Evolutionary conservation across 2,329 filamentous ascomycete species (phyloP).

Genomic region (Verticillium alfalfae): DNA sequence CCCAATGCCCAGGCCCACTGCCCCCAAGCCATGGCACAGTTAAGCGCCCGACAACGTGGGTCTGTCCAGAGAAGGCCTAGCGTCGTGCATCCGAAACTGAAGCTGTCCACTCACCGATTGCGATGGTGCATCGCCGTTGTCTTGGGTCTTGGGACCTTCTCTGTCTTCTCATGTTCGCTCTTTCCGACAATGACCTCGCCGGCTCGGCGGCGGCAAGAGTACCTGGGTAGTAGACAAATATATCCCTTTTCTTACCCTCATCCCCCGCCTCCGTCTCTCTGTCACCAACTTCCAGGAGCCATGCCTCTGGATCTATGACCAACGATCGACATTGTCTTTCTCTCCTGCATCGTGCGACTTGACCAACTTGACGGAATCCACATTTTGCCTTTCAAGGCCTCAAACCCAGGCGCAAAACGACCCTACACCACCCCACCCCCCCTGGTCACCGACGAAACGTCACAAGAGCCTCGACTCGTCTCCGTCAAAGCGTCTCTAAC

Average conservation of each 20-base stretch:
- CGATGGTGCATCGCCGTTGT: background rate
- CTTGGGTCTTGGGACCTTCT: background rate
- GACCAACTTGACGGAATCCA: background rate
- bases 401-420: background rate
- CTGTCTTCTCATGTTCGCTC: background rate
- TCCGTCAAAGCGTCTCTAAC: conserved; percentile 39
- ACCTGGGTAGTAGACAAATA: background rate
- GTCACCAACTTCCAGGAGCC: background rate
- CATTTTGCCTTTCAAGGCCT: background rate
- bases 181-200: background rate
- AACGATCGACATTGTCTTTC: background rate
- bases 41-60: background rate
- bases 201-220: background rate
- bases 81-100: background rate
- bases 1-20: background rate
- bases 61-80: background rate
- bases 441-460: conserved; percentile 30
- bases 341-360: background rate
- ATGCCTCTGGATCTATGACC: background rate
- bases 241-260: background rate
- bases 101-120: background rate
- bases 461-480: conserved; percentile 22
- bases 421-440: conserved; percentile 7
- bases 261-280: background rate
- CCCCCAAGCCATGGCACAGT: background rate